Evolutionary conservation across 1,139 yeast species (phyloP), one percentile per base, ranked within the genome.

Genomic region (Kurtzmaniella quercitrusa): DNA sequence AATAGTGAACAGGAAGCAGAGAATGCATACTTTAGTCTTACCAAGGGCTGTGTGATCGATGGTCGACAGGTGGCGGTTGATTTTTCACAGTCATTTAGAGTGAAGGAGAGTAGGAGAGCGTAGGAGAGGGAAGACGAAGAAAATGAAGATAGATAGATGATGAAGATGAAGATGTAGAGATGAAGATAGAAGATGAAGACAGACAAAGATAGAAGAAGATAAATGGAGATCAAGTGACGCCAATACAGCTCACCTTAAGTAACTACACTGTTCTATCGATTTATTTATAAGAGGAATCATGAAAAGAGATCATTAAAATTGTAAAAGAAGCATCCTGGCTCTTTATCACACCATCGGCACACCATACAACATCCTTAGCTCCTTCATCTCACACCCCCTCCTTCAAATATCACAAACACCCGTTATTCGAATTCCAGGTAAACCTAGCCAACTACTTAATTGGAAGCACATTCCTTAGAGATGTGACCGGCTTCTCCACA

Each of bases 51-150:
- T 8, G 54, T 82, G 39, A 79, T 83, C 36, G 90, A 83, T 55
- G 90, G 85, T 43, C 61, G 75, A 27, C 67, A 85, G 42, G 74
- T 83, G 23, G 79, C 79, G 48, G 85, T 83, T 41, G 89, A 83
- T 56, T 83, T 82, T 63, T 77, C 85, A 41, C 90, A 83, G 55
- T 78, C 85, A 50, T 44, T 34, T n/a, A n/a, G n/a, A n/a, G n/a
- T n/a, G n/a, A n/a, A n/a, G n/a, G n/a, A n/a, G n/a, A n/a, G n/a
- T n/a, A n/a, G n/a, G n/a, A n/a, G n/a, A n/a, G n/a, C n/a, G n/a
- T n/a, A n/a, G n/a, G n/a, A n/a, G n/a, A n/a, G n/a, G n/a, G n/a
- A n/a, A n/a, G n/a, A n/a, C n/a, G n/a, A n/a, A n/a, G n/a, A n/a
- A n/a, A n/a, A n/a, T n/a, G n/a, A n/a, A n/a, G n/a, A n/a, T n/a